Base-by-base conservation (phyloP, 73 alveolate species). In the Halteria grandinella region DNA sequence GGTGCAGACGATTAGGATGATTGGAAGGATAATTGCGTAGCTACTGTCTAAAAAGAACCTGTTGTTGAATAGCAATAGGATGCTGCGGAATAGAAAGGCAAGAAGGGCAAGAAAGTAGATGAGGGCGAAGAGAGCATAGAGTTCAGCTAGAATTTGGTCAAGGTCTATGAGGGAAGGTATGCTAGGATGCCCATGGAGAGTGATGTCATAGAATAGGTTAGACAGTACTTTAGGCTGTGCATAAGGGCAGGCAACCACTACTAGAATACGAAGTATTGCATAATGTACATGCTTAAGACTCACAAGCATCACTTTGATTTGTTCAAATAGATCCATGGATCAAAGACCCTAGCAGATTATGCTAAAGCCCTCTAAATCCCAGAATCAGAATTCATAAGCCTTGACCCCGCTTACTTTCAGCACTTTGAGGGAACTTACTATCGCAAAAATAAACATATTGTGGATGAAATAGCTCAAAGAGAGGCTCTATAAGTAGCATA, bases 241-340 rank as follows among this genome's bases (percentile, higher is more conserved):
- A 52, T 79, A 1, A 71, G 52, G 17, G 27, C 45, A 39, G 83
- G 69, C 0, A 79, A 79, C 50, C 69, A 44, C 10, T 34, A 52
- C 43, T 25, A 39, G 27, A 79, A 69, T 53, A 51, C 84, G 4
- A 79, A 79, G 53, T 79, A 69, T 69, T 28, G 50, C 32, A 28
- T 79, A 4, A 29, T 29, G 20, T 69, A 49, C 20, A 69, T 79
- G 70, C 71, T 79, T 5, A 70, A 72, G 17, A 79, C 90, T 51
- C 90, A 79, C 27, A 66, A 66, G 33, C 59, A 79, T 1, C 47
- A 31, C 24, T 49, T 40, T 33, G 90, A 66, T 21, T 25, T 66
- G 50, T 79, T 50, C 51, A 33, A 45, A 20, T 12, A 20, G 29
- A 31, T 79, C n/a, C 39, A 34, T 11, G 20, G 7, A 20, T 41